Evolutionary conservation across 495 filamentous ascomycete species (phyloP).

Genomic region (Aspergillus haitiensis): DNA sequence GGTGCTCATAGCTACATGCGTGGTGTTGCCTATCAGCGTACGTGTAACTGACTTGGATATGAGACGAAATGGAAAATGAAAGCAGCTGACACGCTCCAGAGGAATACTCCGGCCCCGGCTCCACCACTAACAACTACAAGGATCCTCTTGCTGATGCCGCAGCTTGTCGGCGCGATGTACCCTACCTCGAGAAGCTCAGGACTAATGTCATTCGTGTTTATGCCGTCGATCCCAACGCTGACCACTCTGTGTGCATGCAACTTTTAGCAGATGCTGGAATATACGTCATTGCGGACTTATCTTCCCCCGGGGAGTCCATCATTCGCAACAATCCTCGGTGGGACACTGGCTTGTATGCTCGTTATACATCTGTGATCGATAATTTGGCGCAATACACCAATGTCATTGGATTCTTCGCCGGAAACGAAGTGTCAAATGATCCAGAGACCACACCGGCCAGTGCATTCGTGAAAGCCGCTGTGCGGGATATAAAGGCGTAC

Average conservation of each 20-base stretch:
- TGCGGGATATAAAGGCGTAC: slow-evolving; percentile 88
- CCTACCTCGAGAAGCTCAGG: slow-evolving; percentile 66
- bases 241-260: slow-evolving; percentile 81
- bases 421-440: slow-evolving; percentile 90
- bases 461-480: slow-evolving; percentile 92
- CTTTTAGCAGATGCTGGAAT: slow-evolving; percentile 80
- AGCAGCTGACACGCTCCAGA: slow-evolving; percentile 32
- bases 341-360: slow-evolving; percentile 69
- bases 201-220: slow-evolving; percentile 93
- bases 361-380: slow-evolving; percentile 82
- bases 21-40: slow-evolving; percentile 82
- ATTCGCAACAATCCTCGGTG: slow-evolving; percentile 73
- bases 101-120: slow-evolving; percentile 44
- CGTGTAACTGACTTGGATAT: slow-evolving; percentile 17
- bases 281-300: slow-evolving; percentile 87
- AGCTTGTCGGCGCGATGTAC: slow-evolving; percentile 75
- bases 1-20: slow-evolving; percentile 60
- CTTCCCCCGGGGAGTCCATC: slow-evolving; percentile 79
- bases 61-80: neutral
- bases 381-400: slow-evolving; percentile 74
- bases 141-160: slow-evolving; percentile 70
- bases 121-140: slow-evolving; percentile 43
- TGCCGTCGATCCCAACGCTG: slow-evolving; percentile 72
- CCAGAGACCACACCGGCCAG: slow-evolving; percentile 76
- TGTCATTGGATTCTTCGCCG: slow-evolving; percentile 89